Evolutionary conservation across 441 rosid species (phyloP), one percentile per base, ranked within the genome.

Genomic region (Capsella rubella): DNA sequence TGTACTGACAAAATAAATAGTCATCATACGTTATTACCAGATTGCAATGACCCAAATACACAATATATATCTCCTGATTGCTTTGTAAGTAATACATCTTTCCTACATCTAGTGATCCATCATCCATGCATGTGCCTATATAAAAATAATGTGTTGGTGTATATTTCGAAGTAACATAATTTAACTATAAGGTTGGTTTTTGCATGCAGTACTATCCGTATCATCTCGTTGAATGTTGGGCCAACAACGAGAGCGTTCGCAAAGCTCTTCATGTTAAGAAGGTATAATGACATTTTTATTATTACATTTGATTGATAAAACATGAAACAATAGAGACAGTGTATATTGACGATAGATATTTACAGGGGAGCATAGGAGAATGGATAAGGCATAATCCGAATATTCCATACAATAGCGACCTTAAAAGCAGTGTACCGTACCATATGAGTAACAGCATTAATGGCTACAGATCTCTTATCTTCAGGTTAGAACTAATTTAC

Each of bases 391-490:
- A 55, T 43, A 25, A 40, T 42, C 0, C 5, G 3, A 14, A 3
- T 6, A 60, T 50, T 9, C 53, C 50, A 5, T 75, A 67, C 35
- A 15, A 31, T 9, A 0, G 0, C 1, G 56, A 75, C 57, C 52
- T 75, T 2, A 16, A 0, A 32, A 75, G 27, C 32, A 75, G 57
- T 10, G 10, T 75, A 53, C 78, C 78, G 12, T 75, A 67, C 63
- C 78, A 67, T 60, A 32, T 21, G 40, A 52, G 32, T 42, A 67
- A 32, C 49, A 75, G 74, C 12, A 40, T 60, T 8, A 78, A 56
- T 68, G 95, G 91, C 37, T 80, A 73, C 28, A 83, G 85, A 13
- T 71, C 89, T 34, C 73, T 92, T 54, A 71, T 92, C 55, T 90
- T 77, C 89, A 90, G 84, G 96, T 86, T 50, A 80, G 53, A 90